These are phyloP conservation scores for Nannochloris sp. DNA, from an alignment of 139 green algal species.

Conservation along the genomic window DNA sequence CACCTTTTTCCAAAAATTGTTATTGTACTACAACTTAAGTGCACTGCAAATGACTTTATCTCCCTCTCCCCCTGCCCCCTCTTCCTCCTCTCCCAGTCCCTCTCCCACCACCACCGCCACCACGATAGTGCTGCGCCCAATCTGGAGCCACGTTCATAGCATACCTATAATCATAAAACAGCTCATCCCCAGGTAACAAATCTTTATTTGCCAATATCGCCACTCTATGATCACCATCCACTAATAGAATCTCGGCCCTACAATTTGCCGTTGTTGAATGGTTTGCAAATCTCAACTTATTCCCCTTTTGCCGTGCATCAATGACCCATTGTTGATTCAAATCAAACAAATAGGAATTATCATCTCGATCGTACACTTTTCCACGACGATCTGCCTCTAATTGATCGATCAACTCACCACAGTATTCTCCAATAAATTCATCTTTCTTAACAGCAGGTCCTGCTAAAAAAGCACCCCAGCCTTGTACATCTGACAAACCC, in stretches of 20 bases:
- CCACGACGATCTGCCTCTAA: constrained; percentile 82
- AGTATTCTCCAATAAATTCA: constrained; percentile 84
- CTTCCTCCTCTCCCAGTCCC: background rate
- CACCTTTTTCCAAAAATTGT: too few relatives aligned
- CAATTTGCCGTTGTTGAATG: constrained; percentile 61
- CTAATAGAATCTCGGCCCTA: constrained; percentile 37
- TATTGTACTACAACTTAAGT: too few relatives aligned
- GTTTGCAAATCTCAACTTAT: constrained; percentile 89
- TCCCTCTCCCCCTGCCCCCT: background rate
- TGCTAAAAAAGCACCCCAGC: constrained; percentile 73
- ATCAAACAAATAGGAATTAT: constrained; percentile 91
- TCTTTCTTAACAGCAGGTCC: constrained; percentile 50
- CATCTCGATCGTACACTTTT: constrained; percentile 73
- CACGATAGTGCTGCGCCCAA: background rate
- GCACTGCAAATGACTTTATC: background rate
- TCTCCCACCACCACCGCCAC: background rate
- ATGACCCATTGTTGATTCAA: constrained; percentile 80
- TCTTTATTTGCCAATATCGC: constrained; percentile 60
- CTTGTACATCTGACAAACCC: constrained; percentile 40
- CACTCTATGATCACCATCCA: constrained; percentile 81
- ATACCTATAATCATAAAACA: constrained; percentile 60
- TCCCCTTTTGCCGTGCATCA: constrained; percentile 68
- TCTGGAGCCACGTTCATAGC: background rate
- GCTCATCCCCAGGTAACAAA: constrained; percentile 55
- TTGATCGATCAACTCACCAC: constrained; percentile 75